Evolutionary conservation across 805 yeast genomes (phyloP), one percentile per base, ranked within the genome.

Genomic region (Spathaspora gorwiae): DNA sequence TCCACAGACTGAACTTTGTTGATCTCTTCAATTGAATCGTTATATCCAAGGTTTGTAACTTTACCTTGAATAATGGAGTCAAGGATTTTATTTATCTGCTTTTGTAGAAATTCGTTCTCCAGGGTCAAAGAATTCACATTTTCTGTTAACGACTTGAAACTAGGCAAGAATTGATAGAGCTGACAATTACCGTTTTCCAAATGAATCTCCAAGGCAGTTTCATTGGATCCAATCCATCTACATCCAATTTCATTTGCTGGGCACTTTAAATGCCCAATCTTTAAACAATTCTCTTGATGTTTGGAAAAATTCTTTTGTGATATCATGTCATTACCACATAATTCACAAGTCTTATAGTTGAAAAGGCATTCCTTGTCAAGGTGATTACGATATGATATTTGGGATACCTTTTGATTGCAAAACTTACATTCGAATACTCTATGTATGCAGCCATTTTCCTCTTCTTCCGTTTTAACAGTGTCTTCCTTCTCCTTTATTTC

Each of bases 221-320:
- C 60, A 35, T 55, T 68, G 31, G 54, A 56, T 0, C 73, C 75
- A 1, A 61, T 52, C 79, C 81, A 78, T 29, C 61, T 65, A 49
- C 83, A 78, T 1, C 83, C 83, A 41, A 68, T 73, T 27, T 61
- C 64, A 14, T 49, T 46, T 0, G 78, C 80, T 0, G 81, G 79
- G 48, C 83, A 78, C 42, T 60, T 59, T 12, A 70, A 54, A 41
- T 68, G 67, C 5, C 66, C 63, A 11, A 69, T 55, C 43, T 66
- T 66, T 14, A 60, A 55, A 47, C 83, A 78, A 51, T 68, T 68
- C 9, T 57, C 59, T 47, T 65, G 63, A 54, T 78, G 83, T 26
- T 62, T 61, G 2, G 57, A 62, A 19, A 75, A 48, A 26, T 58
- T 51, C 50, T 66, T 73, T 44, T 53, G 19, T 0, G 79, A 75